phyloP scores from a whole-genome alignment of 202 grass and related monocot genomes.

The Tripidium arundinaceum region DNA sequence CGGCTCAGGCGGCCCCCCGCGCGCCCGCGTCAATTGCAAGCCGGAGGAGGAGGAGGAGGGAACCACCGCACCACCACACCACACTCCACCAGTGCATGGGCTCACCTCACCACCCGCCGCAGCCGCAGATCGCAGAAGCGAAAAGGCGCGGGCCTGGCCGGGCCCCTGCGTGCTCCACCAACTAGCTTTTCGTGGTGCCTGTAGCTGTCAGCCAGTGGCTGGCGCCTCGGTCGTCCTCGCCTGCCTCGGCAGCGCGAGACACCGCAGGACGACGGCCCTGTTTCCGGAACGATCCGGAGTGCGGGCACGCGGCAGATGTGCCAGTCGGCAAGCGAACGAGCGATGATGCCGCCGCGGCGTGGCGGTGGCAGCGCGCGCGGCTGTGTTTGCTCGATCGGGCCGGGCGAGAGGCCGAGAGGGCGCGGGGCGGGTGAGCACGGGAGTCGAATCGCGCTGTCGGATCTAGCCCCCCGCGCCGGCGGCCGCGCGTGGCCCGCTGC shows the following conservation, averaged over 20 bases:
- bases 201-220: too few relatives aligned
- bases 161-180: neutral
- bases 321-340: neutral
- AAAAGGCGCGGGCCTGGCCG: neutral
- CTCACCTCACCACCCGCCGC: too few relatives aligned
- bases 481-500: too few relatives aligned
- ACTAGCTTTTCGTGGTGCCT: neutral
- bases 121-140: conserved; percentile 6
- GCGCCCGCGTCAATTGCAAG: neutral
- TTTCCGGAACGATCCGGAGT: neutral
- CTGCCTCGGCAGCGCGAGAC: conserved; percentile 17
- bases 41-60: neutral
- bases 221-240: too few relatives aligned
- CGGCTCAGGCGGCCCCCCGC: neutral
- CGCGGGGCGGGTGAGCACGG: neutral
- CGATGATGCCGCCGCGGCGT: too few relatives aligned
- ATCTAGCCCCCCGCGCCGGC: conserved; percentile 15
- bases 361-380: too few relatives aligned
- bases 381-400: neutral
- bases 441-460: too few relatives aligned
- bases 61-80: too few relatives aligned
- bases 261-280: conserved; percentile 16
- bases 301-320: too few relatives aligned
- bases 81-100: too few relatives aligned
- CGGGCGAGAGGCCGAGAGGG: too few relatives aligned